Evolutionary conservation across 805 yeast species (phyloP).

Genomic region (Torulaspora quercuum): DNA sequence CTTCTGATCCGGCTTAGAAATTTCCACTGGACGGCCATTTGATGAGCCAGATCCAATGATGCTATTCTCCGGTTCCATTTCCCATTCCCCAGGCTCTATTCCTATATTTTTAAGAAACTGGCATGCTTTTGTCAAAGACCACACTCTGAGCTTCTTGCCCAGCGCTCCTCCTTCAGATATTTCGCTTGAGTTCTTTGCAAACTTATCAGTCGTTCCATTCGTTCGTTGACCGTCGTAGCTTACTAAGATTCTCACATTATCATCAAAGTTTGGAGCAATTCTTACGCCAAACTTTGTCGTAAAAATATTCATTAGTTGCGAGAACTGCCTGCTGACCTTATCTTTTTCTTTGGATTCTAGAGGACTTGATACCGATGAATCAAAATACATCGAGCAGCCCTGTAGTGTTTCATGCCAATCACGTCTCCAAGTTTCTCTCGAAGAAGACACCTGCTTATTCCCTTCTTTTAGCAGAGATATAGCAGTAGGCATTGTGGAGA

Average conservation of each 20-base stretch:
- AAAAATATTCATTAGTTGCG: conserved; percentile 12
- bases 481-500: no score
- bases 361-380: no score
- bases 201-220: neutral
- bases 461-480: no score
- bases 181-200: neutral
- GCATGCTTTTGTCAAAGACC: conserved; percentile 20
- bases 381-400: conserved; percentile 12
- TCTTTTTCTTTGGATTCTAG: conserved; percentile 4
- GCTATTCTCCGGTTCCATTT: neutral
- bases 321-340: conserved; percentile 1
- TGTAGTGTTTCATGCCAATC: conserved; percentile 17
- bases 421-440: conserved; percentile 16
- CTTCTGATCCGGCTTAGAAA: no score
- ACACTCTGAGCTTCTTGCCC: conserved; percentile 17
- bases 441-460: neutral
- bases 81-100: conserved; percentile 4
- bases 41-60: no score
- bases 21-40: no score
- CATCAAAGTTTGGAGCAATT: conserved; percentile 8
- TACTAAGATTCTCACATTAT: conserved; percentile 10
- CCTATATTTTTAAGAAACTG: conserved; percentile 22
- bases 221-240: neutral
- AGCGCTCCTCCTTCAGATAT: neutral
- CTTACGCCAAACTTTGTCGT: conserved; percentile 9